Evolutionary conservation across 2,329 filamentous ascomycete genomes (phyloP), one percentile per base, ranked within the genome.

Genomic region (Stagonosporopsis vannaccii): DNA sequence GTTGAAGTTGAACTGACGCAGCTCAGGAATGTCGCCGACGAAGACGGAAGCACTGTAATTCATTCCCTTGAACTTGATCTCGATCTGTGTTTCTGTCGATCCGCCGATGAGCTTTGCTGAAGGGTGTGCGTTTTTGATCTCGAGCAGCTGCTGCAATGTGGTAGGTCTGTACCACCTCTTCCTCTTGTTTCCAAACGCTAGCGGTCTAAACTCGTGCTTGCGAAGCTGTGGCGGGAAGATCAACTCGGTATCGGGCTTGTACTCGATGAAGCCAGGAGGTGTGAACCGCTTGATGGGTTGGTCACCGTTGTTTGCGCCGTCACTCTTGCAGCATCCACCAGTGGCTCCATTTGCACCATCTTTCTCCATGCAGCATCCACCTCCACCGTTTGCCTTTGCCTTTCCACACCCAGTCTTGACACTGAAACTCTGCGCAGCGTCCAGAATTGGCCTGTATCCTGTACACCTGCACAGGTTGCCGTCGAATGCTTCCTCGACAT

Each of bases 31-130:
- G 69, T 99, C 95, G 11, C 94, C 93, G 9, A 98, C 90, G 64
- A 90, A 98, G 0, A 99, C 90, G 0, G 93, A 97, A 1, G 91
- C 87, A 4, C 89, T 89, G 72, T 98, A 98, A 67, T 92, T 85
- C 81, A 97, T 86, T 1, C 89, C 92, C 79, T 98, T 98, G 84
- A 99, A 98, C 77, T 97, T 97, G 79, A 96, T 90, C 78, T 99
- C 95, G 58, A 99, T 98, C 77, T 98, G 95, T 0, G 94, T 98
- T 76, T 99, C 95, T 2, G 93, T 96, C 73, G 92, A 97, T 59
- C 95, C 95, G 45, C 92, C 94, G 59, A 99, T 97, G 59, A 99
- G 87, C 77, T 98, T 99, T 4, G 94, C 92, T 23, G 88, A 87
- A 0, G 94, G 94, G 64, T 92, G 89, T 0, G 85, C 87, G 67